A percentile compares a stretch with the other conserved stretches of the same genome.
phyloP scores from a whole-genome alignment of 768 basidiomycete species.

The Suillus discolor region DNA sequence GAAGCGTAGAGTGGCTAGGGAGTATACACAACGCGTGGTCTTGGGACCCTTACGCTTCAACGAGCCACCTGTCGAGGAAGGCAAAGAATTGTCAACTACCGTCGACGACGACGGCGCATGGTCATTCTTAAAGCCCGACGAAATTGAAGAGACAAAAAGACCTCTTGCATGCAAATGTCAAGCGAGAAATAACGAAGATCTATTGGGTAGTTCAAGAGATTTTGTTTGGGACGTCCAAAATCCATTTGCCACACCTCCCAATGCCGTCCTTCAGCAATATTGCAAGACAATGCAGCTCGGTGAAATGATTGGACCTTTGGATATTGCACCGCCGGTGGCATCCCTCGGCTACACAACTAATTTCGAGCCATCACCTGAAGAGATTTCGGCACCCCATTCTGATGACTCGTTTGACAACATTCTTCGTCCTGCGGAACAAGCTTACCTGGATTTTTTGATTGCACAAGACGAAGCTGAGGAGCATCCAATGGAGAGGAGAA shows the following conservation, averaged over 20 bases:
- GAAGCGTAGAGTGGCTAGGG: constrained; percentile 6
- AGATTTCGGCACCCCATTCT: background rate
- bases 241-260: constrained; percentile 17
- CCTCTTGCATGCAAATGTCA: background rate
- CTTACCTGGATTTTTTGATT: constrained; percentile 6
- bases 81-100: constrained; percentile 2
- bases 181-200: background rate
- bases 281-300: background rate
- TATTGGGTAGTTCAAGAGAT: background rate
- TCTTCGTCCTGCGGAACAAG: constrained; percentile 3
- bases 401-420: background rate
- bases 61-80: background rate
- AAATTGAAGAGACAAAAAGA: constrained; percentile 7
- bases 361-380: background rate
- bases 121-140: constrained; percentile 6
- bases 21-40: constrained; percentile 6
- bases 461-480: constrained; percentile 7
- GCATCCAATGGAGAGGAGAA: constrained; percentile 7
- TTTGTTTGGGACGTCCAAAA: constrained; percentile 21
- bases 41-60: background rate
- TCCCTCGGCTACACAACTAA: background rate
- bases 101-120: constrained; percentile 4
- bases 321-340: background rate
- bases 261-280: constrained; percentile 3
- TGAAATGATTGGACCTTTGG: constrained; percentile 9